Evolutionary conservation across 2,329 filamentous ascomycete genomes (phyloP), one percentile per base, ranked within the genome.

Genomic region (Capronia coronata): DNA sequence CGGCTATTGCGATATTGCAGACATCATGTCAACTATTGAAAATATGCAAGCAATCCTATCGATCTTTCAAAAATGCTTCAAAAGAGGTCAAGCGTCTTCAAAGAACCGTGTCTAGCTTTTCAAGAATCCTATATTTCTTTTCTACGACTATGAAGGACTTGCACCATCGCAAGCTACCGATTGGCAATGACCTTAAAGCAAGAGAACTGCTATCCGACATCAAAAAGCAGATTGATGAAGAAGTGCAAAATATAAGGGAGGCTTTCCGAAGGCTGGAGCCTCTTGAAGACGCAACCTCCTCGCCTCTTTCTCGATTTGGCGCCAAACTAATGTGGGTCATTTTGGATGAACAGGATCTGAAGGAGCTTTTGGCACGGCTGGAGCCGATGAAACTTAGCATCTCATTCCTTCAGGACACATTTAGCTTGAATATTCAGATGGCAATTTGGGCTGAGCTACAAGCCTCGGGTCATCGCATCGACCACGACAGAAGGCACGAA

Each of bases 321-420:
- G 44, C 44, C 23, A 38, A 30, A 11, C 25, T 46, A 5, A 18
- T 46, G 10, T 46, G 44, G 44, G 14, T 39, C 9, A 7, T 46
- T n/a, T 13, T 23, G 9, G 44, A 46, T 19, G 44, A 46, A 21
- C 16, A 30, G 14, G 34, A 38, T 18, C n/a, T 39, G n/a, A 46
- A 46, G 29, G 30, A 46, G 16, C 35, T 46, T 25, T 22, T 46
- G 19, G 32, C 34, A 13, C 37, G 16, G 9, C 34, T 46, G n/a
- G 35, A 46, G 8, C 10, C 44, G 5, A 39, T 38, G 6, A 46
- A 39, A 29, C 21, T 40, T 8, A 27, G 14, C 22, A 18, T 46
- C 34, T 6, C 7, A 3, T 2, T 46, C 4, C 18, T 46, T 9
- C 6, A 6, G 8, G 14, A 14, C 21, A 39, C 35, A n/a, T 39